A percentile compares a stretch with the other conserved stretches of the same genome.
Evolutionary conservation across 1,139 yeast genomes (phyloP).

Genomic region (Tardiomyces depauwii): DNA sequence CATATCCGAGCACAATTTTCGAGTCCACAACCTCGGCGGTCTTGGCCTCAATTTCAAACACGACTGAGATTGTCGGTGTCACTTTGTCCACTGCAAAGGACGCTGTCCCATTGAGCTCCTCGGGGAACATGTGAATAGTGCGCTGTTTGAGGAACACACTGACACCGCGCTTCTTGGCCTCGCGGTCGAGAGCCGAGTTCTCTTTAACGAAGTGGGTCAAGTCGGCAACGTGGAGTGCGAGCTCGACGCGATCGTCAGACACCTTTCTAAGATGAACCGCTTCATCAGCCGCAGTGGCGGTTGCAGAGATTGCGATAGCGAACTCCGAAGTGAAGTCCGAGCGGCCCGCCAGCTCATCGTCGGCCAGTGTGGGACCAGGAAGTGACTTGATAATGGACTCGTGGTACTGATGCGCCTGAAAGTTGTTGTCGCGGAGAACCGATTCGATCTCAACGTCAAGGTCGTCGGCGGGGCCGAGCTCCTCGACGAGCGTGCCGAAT

Average conservation of each 20-base stretch:
- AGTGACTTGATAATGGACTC: slow-evolving; percentile 21
- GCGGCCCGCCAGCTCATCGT: slow-evolving; percentile 3
- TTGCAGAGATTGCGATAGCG: slow-evolving; percentile 55
- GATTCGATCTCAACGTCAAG: slow-evolving; percentile 77
- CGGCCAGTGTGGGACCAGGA: slow-evolving; percentile 30
- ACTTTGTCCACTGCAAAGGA: slow-evolving; percentile 53
- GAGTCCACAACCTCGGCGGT: slow-evolving; percentile 47
- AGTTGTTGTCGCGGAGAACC: slow-evolving; percentile 84
- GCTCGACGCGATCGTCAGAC: slow-evolving; percentile 49
- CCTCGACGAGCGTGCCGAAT: slow-evolving; percentile 85
- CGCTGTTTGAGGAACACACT: slow-evolving; percentile 88
- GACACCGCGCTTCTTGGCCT: slow-evolving; percentile 82
- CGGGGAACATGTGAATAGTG: slow-evolving; percentile 57
- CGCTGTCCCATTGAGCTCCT: slow-evolving; percentile 44
- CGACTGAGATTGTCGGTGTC: slow-evolving; percentile 65
- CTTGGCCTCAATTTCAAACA: slow-evolving; percentile 68
- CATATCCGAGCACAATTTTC: background rate
- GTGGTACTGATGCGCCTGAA: slow-evolving; percentile 73
- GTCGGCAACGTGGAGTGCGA: slow-evolving; percentile 76
- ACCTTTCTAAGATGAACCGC: slow-evolving; percentile 65
- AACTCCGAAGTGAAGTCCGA: slow-evolving; percentile 51
- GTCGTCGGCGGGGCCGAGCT: slow-evolving; percentile 73
- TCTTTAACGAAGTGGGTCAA: slow-evolving; percentile 57
- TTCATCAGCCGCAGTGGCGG: slow-evolving; percentile 53
- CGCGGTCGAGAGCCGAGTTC: slow-evolving; percentile 62